Evolutionary conservation across 768 basidiomycete genomes (phyloP).

Genomic region (Basidioascus undulatus): DNA sequence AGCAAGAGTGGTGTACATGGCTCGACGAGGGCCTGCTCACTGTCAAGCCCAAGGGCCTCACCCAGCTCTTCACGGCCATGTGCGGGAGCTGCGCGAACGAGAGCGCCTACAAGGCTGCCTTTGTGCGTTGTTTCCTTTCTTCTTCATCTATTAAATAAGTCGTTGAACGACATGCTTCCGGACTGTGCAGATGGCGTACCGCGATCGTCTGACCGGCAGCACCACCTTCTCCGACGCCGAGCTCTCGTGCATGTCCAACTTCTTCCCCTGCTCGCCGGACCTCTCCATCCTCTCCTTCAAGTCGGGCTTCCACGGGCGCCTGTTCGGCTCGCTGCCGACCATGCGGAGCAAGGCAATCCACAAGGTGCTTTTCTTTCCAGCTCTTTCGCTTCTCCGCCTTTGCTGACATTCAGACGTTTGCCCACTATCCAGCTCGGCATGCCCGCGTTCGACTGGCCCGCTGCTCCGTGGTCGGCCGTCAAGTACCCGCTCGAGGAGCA

Average conservation of each 20-base stretch:
- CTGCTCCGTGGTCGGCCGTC: conserved; percentile 19
- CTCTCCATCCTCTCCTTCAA: conserved; percentile 21
- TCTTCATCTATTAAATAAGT: too few relatives aligned
- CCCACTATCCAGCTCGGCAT: conserved; percentile 20
- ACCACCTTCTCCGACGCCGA: too few relatives aligned
- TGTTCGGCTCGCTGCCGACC: conserved; percentile 20
- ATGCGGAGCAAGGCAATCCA: conserved; percentile 24
- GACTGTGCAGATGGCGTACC: too few relatives aligned
- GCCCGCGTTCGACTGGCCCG: conserved; percentile 24
- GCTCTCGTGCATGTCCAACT: conserved; percentile 22
- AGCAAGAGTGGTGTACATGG: conserved; percentile 15
- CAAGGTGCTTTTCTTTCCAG: conserved; percentile 14
- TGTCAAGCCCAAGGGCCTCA: conserved; percentile 20
- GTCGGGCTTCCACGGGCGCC: conserved; percentile 22
- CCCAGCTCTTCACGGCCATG: conserved; percentile 19
- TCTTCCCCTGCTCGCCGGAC: conserved; percentile 19
- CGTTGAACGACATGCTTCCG: too few relatives aligned
- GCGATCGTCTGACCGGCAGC: too few relatives aligned
- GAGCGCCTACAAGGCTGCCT: conserved; percentile 23
- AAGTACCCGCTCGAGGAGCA: conserved; percentile 21
- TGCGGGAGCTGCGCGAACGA: conserved; percentile 14
- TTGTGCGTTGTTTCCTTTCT: conserved; percentile 17
- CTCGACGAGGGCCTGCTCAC: conserved; percentile 18
- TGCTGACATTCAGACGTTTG: neutral
- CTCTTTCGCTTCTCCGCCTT: neutral